Conservation (phyloP, 2,329 filamentous ascomycete genomes). For the Lizonia empirigonia region DNA sequence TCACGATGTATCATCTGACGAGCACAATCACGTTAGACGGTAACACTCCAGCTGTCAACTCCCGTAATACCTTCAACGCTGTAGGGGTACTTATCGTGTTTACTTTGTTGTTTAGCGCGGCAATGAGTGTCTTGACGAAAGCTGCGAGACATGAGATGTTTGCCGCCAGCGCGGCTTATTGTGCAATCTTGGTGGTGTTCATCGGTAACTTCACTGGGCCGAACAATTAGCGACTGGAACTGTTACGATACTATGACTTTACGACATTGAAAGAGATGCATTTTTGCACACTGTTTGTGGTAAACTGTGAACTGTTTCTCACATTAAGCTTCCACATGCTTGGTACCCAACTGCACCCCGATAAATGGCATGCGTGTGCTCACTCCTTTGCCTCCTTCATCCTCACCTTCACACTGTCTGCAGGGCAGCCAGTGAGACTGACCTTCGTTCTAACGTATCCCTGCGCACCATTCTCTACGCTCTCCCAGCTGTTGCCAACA, state of each 20-base stretch:
- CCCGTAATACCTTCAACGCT: conserved; percentile 45
- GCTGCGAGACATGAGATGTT: conserved; percentile 48
- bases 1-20: conserved; percentile 50
- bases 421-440: conserved; percentile 37
- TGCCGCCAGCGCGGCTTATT: conserved; percentile 48
- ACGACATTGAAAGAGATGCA: too few relatives aligned
- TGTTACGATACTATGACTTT: neutral
- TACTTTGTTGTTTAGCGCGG: conserved; percentile 46
- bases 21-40: conserved; percentile 20
- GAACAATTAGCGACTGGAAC: conserved; percentile 28
- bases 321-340: too few relatives aligned
- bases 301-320: too few relatives aligned
- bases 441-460: conserved; percentile 31
- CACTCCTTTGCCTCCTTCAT: conserved; percentile 38
- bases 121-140: conserved; percentile 47
- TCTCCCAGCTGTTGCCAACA: conserved; percentile 36
- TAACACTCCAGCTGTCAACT: conserved; percentile 16
- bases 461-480: conserved; percentile 29
- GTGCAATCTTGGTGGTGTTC: conserved; percentile 49
- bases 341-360: too few relatives aligned
- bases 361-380: neutral
- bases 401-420: conserved; percentile 40
- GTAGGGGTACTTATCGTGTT: conserved; percentile 52
- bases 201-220: conserved; percentile 49
- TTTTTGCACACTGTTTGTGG: too few relatives aligned